Evolutionary conservation across 228 moss, liverwort and hornwort species (phyloP), one percentile per base, ranked within the genome.

Genomic region (Sphagnum magellanicum): DNA sequence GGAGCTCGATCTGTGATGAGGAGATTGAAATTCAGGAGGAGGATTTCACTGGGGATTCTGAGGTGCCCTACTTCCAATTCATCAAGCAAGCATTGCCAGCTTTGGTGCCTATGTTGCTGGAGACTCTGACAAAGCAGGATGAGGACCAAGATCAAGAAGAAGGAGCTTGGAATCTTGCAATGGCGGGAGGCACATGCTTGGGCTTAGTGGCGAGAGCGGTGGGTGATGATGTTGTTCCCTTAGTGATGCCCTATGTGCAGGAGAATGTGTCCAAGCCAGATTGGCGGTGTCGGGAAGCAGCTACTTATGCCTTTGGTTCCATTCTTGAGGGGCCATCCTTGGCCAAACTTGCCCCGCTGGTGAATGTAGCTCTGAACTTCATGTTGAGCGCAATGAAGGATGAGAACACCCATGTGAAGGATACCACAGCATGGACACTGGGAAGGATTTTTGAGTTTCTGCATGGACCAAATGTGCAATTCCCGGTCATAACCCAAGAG

Each of bases 11-110:
- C 49, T 98, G 97, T 63, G 97, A 98, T 17, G 97, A 98, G 72
- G 97, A 98, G 82, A 93, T 98, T 74, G 93, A 98, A 83, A 98
- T 98, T 69, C 91, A 93, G 84, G 97, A 98, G 65, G 97, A 98
- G 32, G 81, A 81, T 60, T 85, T 81, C 61, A 74, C 85, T 4
- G 85, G 81, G 5, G 97, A 98, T 84, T 98, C 97, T 1, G 97
- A 98, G 68, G 97, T 98, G 63, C 91, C 94, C 1, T 93, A 91
- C 53, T 98, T 93, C 66, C 83, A 87, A 72, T 93, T 98, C 76
- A 98, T 93, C 70, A 98, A 98, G 53, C 97, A 92, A 71, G 97
- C 97, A 48, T 77, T 98, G 71, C 97, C 97, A 51, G 93, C 91
- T 47, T 84, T 98, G 12, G 90, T 86, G 0, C 97, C 97, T 50